A percentile compares a stretch with the other conserved stretches of the same genome.
These are phyloP conservation scores for Forsythia suspensa DNA, from an alignment of 257 asterid genomes.

Conservation along the genomic window DNA sequence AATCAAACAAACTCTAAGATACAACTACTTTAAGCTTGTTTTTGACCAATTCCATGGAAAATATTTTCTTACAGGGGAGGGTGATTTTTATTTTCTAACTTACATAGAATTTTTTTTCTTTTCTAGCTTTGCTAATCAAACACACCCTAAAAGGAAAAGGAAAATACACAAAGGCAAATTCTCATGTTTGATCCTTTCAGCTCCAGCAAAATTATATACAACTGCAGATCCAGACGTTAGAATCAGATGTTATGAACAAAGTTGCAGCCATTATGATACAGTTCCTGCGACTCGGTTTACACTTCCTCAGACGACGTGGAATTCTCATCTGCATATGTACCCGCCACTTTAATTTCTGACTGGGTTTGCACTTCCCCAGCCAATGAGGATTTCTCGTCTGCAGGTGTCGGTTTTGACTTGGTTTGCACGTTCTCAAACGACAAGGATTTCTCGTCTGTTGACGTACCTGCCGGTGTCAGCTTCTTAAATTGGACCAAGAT, in stretches of 20 bases:
- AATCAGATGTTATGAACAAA: background rate
- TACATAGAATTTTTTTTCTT: no score
- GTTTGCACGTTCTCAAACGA: conserved; percentile 12
- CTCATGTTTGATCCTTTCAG: background rate
- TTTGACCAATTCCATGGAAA: no score
- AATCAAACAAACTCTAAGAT: no score
- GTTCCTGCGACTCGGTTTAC: background rate
- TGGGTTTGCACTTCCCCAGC: conserved; percentile 5
- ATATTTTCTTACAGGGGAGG: no score
- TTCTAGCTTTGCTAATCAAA: no score
- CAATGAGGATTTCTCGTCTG: conserved; percentile 20
- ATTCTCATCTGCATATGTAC: background rate
- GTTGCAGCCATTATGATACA: background rate
- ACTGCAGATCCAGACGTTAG: background rate
- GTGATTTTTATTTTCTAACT: no score
- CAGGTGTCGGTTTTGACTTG: background rate
- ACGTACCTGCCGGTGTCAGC: conserved; percentile 14
- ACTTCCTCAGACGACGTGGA: background rate
- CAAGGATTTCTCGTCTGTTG: conserved; percentile 21
- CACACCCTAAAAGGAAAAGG: background rate
- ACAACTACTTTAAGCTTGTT: no score
- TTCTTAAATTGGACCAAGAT: conserved; percentile 61
- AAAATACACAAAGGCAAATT: background rate
- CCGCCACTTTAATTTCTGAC: background rate
- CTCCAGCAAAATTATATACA: background rate